Evolutionary conservation across 768 basidiomycete genomes (phyloP).

Genomic region (Mycena crocata): DNA sequence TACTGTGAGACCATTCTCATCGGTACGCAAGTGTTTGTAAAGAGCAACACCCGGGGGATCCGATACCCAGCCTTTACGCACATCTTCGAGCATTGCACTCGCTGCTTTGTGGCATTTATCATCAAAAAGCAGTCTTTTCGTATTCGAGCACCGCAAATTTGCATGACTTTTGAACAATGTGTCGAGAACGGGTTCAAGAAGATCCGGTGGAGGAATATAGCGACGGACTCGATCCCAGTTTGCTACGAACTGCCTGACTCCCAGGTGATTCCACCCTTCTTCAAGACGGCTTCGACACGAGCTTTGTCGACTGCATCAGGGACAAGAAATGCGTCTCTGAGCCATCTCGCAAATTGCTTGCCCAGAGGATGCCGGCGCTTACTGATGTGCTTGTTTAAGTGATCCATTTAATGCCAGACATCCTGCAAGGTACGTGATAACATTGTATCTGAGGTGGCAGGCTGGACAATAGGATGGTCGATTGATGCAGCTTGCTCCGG

Average conservation of each 20-base stretch:
- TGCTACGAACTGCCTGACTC: neutral
- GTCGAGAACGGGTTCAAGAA: neutral
- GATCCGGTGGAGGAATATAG: neutral
- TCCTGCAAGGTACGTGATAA: constrained; percentile 6
- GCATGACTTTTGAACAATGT: neutral
- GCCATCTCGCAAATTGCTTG: constrained; percentile 23
- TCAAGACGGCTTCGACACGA: neutral
- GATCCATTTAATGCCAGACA: no score
- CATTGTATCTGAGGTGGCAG: neutral
- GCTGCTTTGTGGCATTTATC: neutral
- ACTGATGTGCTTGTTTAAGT: no score
- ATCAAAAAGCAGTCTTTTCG: neutral
- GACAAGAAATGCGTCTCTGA: constrained; percentile 28
- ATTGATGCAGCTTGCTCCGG: neutral
- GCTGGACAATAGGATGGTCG: neutral
- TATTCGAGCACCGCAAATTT: neutral
- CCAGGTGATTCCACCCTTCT: neutral
- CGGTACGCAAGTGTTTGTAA: neutral
- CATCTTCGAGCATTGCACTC: neutral
- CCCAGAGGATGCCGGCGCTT: constrained; percentile 27
- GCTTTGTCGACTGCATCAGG: neutral
- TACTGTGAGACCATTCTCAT: neutral
- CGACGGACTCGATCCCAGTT: constrained; percentile 1
- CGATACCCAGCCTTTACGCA: constrained; percentile 3
- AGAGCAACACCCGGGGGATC: neutral